phyloP scores from a whole-genome alignment of 805 yeast species.

The Candida nonsorbophila region DNA sequence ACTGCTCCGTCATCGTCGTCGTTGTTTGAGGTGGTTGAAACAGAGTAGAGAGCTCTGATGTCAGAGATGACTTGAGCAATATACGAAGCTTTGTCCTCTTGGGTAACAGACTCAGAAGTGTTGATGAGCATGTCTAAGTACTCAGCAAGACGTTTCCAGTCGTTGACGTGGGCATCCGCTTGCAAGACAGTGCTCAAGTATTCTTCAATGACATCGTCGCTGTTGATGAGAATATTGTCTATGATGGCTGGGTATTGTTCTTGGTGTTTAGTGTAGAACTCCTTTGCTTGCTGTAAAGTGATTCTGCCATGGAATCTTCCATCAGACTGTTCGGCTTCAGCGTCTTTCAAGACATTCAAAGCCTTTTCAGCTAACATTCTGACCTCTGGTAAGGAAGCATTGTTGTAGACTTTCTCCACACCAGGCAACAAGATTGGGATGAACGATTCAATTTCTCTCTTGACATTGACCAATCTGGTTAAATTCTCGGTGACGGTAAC shows the following conservation, averaged over 20 bases:
- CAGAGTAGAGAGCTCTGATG: slow-evolving; percentile 49
- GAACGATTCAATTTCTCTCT: slow-evolving; percentile 81
- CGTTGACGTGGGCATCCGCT: slow-evolving; percentile 40
- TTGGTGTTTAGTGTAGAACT: slow-evolving; percentile 27
- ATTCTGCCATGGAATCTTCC: slow-evolving; percentile 78
- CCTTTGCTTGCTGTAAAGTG: slow-evolving; percentile 46
- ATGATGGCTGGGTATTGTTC: slow-evolving; percentile 6
- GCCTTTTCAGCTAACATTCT: slow-evolving; percentile 92
- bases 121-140: slow-evolving; percentile 39
- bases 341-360: slow-evolving; percentile 71
- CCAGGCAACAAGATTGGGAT: slow-evolving; percentile 91
- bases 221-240: slow-evolving; percentile 8
- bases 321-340: slow-evolving; percentile 61
- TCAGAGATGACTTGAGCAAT: slow-evolving; percentile 41
- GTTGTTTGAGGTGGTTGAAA: slow-evolving; percentile 39
- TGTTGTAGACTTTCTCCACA: slow-evolving; percentile 76
- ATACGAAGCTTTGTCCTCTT: slow-evolving; percentile 31
- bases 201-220: slow-evolving; percentile 34
- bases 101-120: slow-evolving; percentile 13
- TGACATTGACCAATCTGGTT: slow-evolving; percentile 91
- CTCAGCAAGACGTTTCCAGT: slow-evolving; percentile 46
- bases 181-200: slow-evolving; percentile 44
- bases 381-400: slow-evolving; percentile 94
- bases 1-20: slow-evolving; percentile 74
- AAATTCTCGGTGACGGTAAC: slow-evolving; percentile 93